Conservation (phyloP, 805 yeast genomes). For the Naumovozyma castellii region DNA sequence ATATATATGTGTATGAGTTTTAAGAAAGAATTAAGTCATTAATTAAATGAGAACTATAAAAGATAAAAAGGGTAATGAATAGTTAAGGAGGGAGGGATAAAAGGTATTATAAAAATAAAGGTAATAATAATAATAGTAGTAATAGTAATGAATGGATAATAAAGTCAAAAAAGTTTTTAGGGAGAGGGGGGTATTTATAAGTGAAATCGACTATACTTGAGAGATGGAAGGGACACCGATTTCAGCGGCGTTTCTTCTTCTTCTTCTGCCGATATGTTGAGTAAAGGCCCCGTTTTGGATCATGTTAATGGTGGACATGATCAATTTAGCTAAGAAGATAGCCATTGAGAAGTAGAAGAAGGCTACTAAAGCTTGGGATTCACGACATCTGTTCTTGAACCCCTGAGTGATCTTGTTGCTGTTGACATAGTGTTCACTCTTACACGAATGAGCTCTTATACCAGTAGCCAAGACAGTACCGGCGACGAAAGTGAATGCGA, state of each 20-base stretch:
- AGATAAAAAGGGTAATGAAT: not conserved
- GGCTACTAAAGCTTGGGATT: slow-evolving; percentile 78
- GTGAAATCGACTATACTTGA: no score
- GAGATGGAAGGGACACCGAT: slow-evolving; percentile 67
- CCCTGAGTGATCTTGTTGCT: slow-evolving; percentile 68
- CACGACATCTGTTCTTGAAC: slow-evolving; percentile 78
- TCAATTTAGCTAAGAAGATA: slow-evolving; percentile 56
- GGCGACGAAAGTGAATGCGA: slow-evolving; percentile 87
- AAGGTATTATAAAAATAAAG: not conserved
- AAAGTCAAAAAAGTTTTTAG: not conserved
- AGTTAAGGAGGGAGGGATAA: not conserved
- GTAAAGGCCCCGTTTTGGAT: slow-evolving; percentile 20
- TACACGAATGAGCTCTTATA: slow-evolving; percentile 78
- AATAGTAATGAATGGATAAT: not conserved
- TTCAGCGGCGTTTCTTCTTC: slow-evolving; percentile 36
- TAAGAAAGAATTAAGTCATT: not conserved
- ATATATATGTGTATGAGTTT: not conserved
- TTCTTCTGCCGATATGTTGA: slow-evolving; percentile 26
- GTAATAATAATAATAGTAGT: no score
- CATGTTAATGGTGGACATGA: slow-evolving; percentile 24
- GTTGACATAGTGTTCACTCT: slow-evolving; percentile 54
- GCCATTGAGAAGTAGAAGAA: slow-evolving; percentile 80
- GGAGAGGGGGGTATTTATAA: no score
- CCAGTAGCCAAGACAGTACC: slow-evolving; percentile 92
- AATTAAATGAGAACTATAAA: not conserved